Percentiles rank a stretch among this genome's conserved stretches.
phyloP scores from a whole-genome alignment of 2,329 filamentous ascomycete species.

The Coleophoma eucalyptorum region DNA sequence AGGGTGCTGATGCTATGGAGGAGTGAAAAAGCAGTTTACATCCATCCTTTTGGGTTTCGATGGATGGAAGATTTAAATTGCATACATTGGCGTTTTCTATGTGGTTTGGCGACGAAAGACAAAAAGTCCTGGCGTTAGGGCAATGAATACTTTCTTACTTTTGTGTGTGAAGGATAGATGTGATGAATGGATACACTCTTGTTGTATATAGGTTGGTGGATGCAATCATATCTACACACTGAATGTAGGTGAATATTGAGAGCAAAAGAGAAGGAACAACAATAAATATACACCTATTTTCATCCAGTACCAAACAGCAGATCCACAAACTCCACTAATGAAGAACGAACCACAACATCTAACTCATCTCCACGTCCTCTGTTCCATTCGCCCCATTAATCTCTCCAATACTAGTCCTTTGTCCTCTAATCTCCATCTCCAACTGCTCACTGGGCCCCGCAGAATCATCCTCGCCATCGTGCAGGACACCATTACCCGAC shows the following conservation, averaged over 20 bases:
- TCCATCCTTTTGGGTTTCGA: background rate
- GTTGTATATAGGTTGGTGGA: no score
- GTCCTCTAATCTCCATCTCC: constrained; percentile 23
- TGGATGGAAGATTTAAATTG: background rate
- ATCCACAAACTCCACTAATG: no score
- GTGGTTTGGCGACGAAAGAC: no score
- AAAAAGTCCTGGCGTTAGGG: no score
- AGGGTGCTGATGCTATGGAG: constrained; percentile 55
- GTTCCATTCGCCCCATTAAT: constrained; percentile 9
- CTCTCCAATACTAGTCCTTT: constrained; percentile 12
- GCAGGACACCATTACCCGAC: constrained; percentile 3
- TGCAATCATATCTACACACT: background rate
- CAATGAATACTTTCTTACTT: no score
- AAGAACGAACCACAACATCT: no score
- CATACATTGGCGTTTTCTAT: constrained; percentile 7
- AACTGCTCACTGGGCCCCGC: constrained; percentile 26
- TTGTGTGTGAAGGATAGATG: no score
- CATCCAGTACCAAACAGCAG: no score
- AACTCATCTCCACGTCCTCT: constrained; percentile 25
- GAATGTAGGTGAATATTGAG: no score
- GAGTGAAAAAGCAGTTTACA: constrained; percentile 34
- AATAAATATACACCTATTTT: no score
- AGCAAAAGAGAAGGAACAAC: no score
- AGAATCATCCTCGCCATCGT: constrained; percentile 13
- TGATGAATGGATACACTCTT: no score